Evolutionary conservation across 805 yeast genomes (phyloP).

Genomic region (Ogataea populi-albae): DNA sequence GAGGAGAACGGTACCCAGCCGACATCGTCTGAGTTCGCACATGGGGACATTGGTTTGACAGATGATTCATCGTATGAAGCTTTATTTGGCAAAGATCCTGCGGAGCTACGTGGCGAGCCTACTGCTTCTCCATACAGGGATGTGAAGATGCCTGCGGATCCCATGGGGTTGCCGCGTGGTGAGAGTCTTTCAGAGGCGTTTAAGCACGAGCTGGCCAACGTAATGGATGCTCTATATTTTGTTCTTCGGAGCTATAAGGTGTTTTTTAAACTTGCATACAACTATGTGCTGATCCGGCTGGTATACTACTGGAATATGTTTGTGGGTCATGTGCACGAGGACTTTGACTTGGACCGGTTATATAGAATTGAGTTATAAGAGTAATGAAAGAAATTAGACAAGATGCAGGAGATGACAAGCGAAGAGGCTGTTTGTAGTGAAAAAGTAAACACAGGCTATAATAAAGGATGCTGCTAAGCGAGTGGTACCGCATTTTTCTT

Average conservation of each 20-base stretch:
- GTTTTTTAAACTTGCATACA: slow-evolving; percentile 63
- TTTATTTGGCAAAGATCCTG: slow-evolving; percentile 56
- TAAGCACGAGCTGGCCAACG: slow-evolving; percentile 47
- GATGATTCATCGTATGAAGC: background rate
- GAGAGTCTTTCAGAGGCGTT: slow-evolving; percentile 39
- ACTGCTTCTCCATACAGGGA: slow-evolving; percentile 16
- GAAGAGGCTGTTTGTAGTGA: too few species aligned
- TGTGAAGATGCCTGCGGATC: slow-evolving; percentile 21
- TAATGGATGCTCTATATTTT: slow-evolving; percentile 60
- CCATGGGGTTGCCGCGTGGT: slow-evolving; percentile 11
- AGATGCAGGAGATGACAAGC: too few species aligned
- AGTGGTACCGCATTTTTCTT: too few species aligned
- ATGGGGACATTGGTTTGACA: background rate
- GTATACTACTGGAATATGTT: slow-evolving; percentile 69
- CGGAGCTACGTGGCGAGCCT: slow-evolving; percentile 27
- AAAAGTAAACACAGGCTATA: too few species aligned
- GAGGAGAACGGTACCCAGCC: slow-evolving; percentile 25
- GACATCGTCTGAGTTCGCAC: slow-evolving; percentile 5
- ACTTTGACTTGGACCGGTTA: slow-evolving; percentile 31
- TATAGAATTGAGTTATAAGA: slow-evolving; percentile 24
- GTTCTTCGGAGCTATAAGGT: slow-evolving; percentile 62
- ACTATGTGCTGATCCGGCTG: slow-evolving; percentile 45
- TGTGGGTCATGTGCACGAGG: slow-evolving; percentile 53
- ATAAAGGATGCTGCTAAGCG: too few species aligned
- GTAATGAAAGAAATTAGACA: too few species aligned